Conservation (phyloP, 139 green algal genomes). For the Astrephomene gubernaculifera region DNA sequence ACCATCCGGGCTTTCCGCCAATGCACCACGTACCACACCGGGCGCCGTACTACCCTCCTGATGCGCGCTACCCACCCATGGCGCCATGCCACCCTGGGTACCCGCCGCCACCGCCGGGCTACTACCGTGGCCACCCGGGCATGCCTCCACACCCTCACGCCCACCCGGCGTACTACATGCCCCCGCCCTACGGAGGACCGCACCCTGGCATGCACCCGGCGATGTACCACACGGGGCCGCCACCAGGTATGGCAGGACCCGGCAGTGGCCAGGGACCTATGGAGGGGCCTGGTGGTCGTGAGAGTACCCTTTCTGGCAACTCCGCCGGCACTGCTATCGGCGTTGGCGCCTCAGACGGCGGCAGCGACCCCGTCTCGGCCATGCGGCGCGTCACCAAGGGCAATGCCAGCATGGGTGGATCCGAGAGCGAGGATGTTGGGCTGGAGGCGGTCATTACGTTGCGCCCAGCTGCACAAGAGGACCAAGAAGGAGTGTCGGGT, state of each 20-base stretch:
- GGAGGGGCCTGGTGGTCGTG: neutral
- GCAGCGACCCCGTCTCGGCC: conserved; percentile 14
- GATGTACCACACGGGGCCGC: conserved; percentile 17
- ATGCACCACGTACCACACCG: conserved; percentile 9
- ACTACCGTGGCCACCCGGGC: conserved; percentile 17
- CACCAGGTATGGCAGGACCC: neutral
- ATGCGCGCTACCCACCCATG: conserved; percentile 18
- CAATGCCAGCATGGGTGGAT: neutral
- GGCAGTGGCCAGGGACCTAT: neutral
- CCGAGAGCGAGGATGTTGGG: conserved; percentile 19
- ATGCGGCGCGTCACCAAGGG: neutral
- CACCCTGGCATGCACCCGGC: conserved; percentile 32
- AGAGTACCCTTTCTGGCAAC: neutral
- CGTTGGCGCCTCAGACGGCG: conserved; percentile 6
- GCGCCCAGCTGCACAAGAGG: neutral
- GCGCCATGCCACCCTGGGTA: conserved; percentile 23
- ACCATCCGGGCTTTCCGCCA: neutral
- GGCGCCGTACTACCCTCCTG: neutral
- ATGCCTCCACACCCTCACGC: conserved; percentile 2
- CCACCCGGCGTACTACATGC: conserved; percentile 25
- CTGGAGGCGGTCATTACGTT: conserved; percentile 39
- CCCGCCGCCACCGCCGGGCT: conserved; percentile 7
- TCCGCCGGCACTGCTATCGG: neutral
- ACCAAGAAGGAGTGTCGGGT: neutral
- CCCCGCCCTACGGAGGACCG: neutral